A percentile compares a stretch with the other conserved stretches of the same genome.
Conservation (phyloP, 306 rosid genomes). For the Quercus gilva region DNA sequence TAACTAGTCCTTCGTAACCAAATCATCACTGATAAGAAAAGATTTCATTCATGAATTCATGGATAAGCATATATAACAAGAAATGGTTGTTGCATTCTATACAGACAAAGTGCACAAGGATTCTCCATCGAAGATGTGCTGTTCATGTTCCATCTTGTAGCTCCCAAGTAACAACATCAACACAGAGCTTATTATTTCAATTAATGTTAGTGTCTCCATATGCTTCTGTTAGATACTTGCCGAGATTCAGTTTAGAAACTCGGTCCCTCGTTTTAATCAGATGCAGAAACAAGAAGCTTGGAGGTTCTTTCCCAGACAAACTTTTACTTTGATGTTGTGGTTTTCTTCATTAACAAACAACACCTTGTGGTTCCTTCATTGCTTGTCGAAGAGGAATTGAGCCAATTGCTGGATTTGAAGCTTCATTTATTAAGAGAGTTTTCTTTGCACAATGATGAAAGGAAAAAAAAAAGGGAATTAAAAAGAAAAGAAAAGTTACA, state of each 20-base stretch:
- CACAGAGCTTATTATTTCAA: background rate
- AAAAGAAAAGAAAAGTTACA: background rate
- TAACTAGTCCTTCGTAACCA: background rate
- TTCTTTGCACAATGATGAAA: background rate
- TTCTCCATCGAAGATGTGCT: slow-evolving; percentile 25
- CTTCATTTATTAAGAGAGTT: background rate
- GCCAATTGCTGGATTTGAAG: background rate
- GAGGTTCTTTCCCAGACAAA: background rate
- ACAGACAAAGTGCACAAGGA: slow-evolving; percentile 32
- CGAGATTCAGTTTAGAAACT: slow-evolving; percentile 1
- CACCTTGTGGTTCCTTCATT: background rate
- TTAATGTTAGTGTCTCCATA: background rate
- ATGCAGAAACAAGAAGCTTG: slow-evolving; percentile 5
- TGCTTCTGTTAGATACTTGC: slow-evolving; percentile 1
- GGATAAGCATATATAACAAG: background rate
- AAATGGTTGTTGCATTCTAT: background rate
- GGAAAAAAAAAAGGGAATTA: background rate
- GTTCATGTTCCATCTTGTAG: slow-evolving; percentile 43
- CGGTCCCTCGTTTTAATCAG: background rate
- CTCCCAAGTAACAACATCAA: background rate
- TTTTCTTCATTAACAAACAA: background rate
- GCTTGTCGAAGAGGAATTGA: background rate
- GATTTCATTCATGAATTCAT: background rate
- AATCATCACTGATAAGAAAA: background rate
- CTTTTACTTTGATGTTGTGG: slow-evolving; percentile 1